Evolutionary conservation across 2,329 filamentous ascomycete species (phyloP).

Genomic region (Arthrobotrys musiformis): DNA sequence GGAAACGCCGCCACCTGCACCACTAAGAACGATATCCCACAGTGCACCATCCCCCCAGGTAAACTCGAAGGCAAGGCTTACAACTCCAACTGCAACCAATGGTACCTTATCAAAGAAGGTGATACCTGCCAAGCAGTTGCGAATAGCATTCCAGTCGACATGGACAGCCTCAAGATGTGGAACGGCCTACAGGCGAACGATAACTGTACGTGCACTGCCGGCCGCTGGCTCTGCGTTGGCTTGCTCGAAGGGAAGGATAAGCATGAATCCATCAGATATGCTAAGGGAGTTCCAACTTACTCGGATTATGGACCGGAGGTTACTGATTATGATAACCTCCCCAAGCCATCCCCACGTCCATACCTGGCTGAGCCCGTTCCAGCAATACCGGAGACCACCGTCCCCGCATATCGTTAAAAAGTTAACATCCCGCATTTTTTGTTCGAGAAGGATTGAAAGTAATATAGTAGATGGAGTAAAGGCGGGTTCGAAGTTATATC

Average conservation of each 20-base stretch:
- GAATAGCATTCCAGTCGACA: neutral
- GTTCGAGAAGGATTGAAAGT: too few species aligned
- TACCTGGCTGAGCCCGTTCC: neutral
- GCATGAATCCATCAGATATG: neutral
- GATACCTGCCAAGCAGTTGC: slow-evolving; percentile 17
- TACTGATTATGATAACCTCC: neutral
- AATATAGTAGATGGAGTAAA: too few species aligned
- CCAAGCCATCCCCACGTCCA: neutral
- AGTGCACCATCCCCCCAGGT: slow-evolving; percentile 42
- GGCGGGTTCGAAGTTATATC: too few species aligned
- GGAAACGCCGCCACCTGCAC: slow-evolving; percentile 25
- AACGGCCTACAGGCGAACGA: neutral
- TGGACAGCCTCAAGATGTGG: slow-evolving; percentile 2
- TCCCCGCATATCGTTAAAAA: neutral
- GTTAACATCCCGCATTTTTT: too few species aligned
- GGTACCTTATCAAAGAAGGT: slow-evolving; percentile 28
- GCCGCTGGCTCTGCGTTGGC: slow-evolving; percentile 36
- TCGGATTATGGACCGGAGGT: slow-evolving; percentile 2
- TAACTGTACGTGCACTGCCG: neutral
- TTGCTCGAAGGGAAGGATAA: neutral
- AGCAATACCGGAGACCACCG: neutral
- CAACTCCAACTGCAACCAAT: slow-evolving; percentile 38
- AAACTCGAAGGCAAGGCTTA: slow-evolving; percentile 1
- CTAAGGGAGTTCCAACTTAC: neutral
- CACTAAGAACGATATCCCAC: slow-evolving; percentile 30